Base-by-base conservation (phyloP, 495 filamentous ascomycete genomes). In the Tuber indicum region DNA sequence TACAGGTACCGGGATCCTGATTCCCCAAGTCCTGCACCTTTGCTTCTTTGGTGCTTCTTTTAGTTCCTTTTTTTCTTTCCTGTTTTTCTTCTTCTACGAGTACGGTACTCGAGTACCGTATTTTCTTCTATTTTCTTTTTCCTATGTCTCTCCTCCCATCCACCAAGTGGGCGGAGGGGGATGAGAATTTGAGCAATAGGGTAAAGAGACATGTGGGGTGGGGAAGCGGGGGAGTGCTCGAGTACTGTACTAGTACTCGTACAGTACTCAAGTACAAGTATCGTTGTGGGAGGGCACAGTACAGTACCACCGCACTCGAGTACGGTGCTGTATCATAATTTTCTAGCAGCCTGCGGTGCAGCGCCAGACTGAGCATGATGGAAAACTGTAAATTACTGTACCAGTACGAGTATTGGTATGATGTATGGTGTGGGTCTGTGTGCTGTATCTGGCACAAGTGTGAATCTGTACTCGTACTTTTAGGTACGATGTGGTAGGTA, bases 1-100 rank as follows among this genome's bases (percentile, higher is more conserved):
- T 6, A 2, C 14, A n/a, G 1, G 3, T 66, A 66, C 58, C 26
- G 16, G 26, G 58, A 36, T 66, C 26, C 58, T 66, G 58, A 66
- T 66, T 66, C 26, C 26, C 26, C 16, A 32, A 66, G 16, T 36
- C 26, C 58, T 66, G 58, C 26, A 66, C 58, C 32, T 66, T 66
- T 66, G 26, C 58, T 66, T 66, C 58, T 66, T 66, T 66, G 26
- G 58, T 66, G 58, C 58, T 66, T 66, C 58, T 66, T 66, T 36
- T 32, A 3, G 14, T 32, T 66, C 26, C 14, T 14, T 19, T 36
- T 66, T 36, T 36, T 12, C 5, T 62, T 62, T 14, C 10, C 7
- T n/a, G n/a, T 14, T 58, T 49, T 49, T 49, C 7, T 12, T 23
- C 19, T 12, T 32, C 3, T 32, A n/a, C n/a, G n/a, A n/a, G n/a